These are phyloP conservation scores for Naganishia onofrii DNA, from an alignment of 768 basidiomycete genomes.

Conservation along the genomic window DNA sequence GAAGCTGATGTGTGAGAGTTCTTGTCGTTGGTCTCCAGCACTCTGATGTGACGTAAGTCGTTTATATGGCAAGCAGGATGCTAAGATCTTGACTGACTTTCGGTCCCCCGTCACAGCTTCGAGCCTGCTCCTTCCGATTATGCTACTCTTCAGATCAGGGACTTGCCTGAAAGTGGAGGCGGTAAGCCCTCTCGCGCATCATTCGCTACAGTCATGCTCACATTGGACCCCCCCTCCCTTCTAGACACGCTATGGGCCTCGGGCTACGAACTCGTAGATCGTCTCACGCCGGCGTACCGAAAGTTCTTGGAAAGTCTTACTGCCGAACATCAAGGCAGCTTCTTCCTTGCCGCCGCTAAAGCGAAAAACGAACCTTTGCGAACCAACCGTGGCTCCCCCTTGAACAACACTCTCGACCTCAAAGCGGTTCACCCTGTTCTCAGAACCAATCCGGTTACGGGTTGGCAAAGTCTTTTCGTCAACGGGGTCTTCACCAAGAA, in stretches of 20 bases:
- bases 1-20: not conserved
- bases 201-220: not conserved
- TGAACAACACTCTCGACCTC: slow-evolving; percentile 34
- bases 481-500: slow-evolving; percentile 61
- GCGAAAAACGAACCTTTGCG: slow-evolving; percentile 46
- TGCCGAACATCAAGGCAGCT: slow-evolving; percentile 48
- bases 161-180: slow-evolving; percentile 46
- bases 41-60: slow-evolving; percentile 41
- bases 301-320: slow-evolving; percentile 49
- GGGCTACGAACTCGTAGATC: slow-evolving; percentile 45
- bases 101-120: slow-evolving; percentile 20
- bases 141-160: slow-evolving; percentile 50
- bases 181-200: not conserved
- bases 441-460: slow-evolving; percentile 57
- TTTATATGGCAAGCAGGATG: not conserved
- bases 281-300: slow-evolving; percentile 43
- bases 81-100: not conserved
- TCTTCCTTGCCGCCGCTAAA: slow-evolving; percentile 50
- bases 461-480: slow-evolving; percentile 60
- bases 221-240: not conserved
- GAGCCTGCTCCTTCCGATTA: slow-evolving; percentile 48
- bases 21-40: not conserved
- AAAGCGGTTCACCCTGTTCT: slow-evolving; percentile 49
- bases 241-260: slow-evolving; percentile 48
- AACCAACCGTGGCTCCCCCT: slow-evolving; percentile 42